Evolutionary conservation across 106 monocot genomes (phyloP), one percentile per base, ranked within the genome.

Genomic region (Acorus calamus): DNA sequence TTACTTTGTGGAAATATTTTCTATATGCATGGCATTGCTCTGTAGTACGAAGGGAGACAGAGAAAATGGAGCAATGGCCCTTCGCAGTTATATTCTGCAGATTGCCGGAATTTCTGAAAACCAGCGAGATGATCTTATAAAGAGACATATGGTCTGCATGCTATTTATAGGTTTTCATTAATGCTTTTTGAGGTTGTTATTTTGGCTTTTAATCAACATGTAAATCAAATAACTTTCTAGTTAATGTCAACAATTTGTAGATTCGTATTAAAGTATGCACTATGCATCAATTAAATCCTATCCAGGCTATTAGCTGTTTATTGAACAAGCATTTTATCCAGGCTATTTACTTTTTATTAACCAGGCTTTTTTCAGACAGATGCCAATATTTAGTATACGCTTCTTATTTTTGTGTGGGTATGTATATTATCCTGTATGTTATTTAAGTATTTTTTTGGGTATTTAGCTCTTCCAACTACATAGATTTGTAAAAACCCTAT

Each of bases 41-140:
- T 89, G 77, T 53, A 81, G 86, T 69, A 44, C 12, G 44, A 71
- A 74, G 41, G 28, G 68, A 45, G 77, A 79, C 3, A 82, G 78
- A 49, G 79, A 80, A 68, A 43, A 44, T 61, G 84, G 77, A 10
- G 70, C 73, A 14, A 58, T 44, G 8, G 86, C 71, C 46, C 81
- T 89, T 67, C 64, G 61, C 8, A 70, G 72, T 68, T 74, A 71
- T 8, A 69, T 94, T 57, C 57, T 89, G 72, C 69, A 69, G 8
- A 66, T 86, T 80, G 86, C 74, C 56, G 56, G 86, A 70, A 84
- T 94, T 76, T 89, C 94, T 73, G 89, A 89, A 76, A 52, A 56
- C 60, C 86, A 94, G 67, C 66, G 94, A 49, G 94, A 94, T 75
- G 76, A 79, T 52, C 86, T 94, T 55, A 94, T 89, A 60, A 94